phyloP scores from a whole-genome alignment of 225 moss, liverwort and hornwort genomes.

The Polytrichum commune region DNA sequence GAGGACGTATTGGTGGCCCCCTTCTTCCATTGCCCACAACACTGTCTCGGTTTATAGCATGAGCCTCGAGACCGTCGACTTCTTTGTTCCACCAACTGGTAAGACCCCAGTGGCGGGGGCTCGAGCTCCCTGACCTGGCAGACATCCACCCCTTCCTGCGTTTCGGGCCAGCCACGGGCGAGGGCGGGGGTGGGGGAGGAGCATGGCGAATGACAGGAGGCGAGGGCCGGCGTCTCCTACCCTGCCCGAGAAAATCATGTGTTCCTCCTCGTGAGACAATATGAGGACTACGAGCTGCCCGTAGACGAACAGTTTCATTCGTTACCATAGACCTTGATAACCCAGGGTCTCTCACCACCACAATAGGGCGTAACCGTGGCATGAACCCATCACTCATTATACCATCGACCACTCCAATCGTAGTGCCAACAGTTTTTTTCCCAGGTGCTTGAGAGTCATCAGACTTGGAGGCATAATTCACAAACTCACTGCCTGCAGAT shows the following conservation, averaged over 20 bases:
- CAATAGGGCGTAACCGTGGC: slow-evolving; percentile 83
- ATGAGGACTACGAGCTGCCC: slow-evolving; percentile 85
- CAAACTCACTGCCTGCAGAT: slow-evolving; percentile 69
- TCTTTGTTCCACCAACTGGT: slow-evolving; percentile 81
- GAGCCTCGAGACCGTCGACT: slow-evolving; percentile 57
- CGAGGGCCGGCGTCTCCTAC: slow-evolving; percentile 73
- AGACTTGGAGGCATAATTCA: slow-evolving; percentile 53
- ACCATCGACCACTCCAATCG: slow-evolving; percentile 71
- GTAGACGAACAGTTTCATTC: slow-evolving; percentile 62
- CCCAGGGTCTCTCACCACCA: slow-evolving; percentile 76
- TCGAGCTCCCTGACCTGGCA: slow-evolving; percentile 89
- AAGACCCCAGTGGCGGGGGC: slow-evolving; percentile 86
- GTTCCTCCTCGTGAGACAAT: slow-evolving; percentile 57
- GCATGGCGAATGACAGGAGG: slow-evolving; percentile 85
- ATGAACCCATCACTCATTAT: slow-evolving; percentile 75
- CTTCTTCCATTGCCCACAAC: slow-evolving; percentile 55
- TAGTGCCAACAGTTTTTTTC: slow-evolving; percentile 48
- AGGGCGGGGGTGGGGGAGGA: slow-evolving; percentile 92
- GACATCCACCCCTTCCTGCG: slow-evolving; percentile 88
- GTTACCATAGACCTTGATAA: slow-evolving; percentile 57
- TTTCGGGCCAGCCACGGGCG: slow-evolving; percentile 82
- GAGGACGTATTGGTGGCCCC: slow-evolving; percentile 62
- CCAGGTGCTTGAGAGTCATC: slow-evolving; percentile 69
- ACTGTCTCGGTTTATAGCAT: slow-evolving; percentile 51
- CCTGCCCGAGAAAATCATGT: slow-evolving; percentile 45